Conservation (phyloP, 1,284 basidiomycete species). For the Sutorius eximius region DNA sequence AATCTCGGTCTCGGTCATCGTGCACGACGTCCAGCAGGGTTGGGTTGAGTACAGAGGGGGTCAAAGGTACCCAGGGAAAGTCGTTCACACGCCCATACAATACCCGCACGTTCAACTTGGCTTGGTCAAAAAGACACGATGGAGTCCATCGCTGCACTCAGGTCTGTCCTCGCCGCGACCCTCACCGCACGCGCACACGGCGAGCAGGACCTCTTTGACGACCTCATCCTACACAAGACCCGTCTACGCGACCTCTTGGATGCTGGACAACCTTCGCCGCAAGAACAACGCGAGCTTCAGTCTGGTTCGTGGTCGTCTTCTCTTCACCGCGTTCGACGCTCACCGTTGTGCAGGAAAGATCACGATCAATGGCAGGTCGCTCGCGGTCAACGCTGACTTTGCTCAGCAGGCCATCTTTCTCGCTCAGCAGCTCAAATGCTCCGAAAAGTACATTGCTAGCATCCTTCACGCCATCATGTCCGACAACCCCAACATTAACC, state of each 20-base stretch:
- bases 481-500: conserved; percentile 60
- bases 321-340: not conserved
- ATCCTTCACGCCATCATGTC: conserved; percentile 66
- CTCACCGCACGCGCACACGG: conserved; percentile 46
- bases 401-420: conserved; percentile 74
- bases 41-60: not conserved
- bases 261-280: conserved; percentile 56
- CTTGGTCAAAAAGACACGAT: conserved; percentile 27
- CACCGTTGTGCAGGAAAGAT: conserved; percentile 53
- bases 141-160: conserved; percentile 46
- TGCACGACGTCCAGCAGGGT: not conserved
- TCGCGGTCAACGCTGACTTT: conserved; percentile 71
- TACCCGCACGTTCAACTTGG: not conserved
- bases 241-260: conserved; percentile 62
- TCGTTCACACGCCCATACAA: conserved; percentile 8
- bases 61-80: too few species aligned
- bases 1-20: conserved; percentile 45
- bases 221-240: conserved; percentile 63
- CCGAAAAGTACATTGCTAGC: conserved; percentile 71
- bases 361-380: conserved; percentile 54
- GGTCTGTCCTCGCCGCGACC: conserved; percentile 41
- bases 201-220: conserved; percentile 75
- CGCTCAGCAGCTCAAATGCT: conserved; percentile 72
- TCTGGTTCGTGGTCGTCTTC: conserved; percentile 50
- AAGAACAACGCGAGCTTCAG: conserved; percentile 72